Evolutionary conservation across 1,284 basidiomycete species (phyloP), one percentile per base, ranked within the genome.

Genomic region (Thecaphora thlaspeos): DNA sequence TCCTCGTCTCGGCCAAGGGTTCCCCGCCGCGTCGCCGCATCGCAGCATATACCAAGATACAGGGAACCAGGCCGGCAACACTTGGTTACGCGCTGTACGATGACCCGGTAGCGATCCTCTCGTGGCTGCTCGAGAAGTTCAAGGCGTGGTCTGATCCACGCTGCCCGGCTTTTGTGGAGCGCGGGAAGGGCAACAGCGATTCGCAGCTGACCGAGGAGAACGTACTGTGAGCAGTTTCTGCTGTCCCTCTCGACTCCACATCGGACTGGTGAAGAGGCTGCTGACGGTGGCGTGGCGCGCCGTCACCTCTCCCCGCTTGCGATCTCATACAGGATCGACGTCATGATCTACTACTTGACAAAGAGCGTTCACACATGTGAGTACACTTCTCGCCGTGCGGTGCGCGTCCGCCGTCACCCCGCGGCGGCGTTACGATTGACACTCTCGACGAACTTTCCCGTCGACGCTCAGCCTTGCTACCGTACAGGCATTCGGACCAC

Each of bases 81-180:
- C 42, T 61, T 8, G 55, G 54, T 3, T 58, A 61, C 40, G 23
- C 43, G 10, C 46, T 61, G 1, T 61, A 55, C 40, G 55, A 61
- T 44, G 52, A 60, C 18, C 61, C 61, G 5, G 43, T 60, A 22
- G 55, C 50, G 7, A 55, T 55, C 40, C 52, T 61, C 23, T 49
- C 41, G 0, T 57, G 57, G 58, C 55, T 61, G 21, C n/a, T 70
- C 23, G 63, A 71, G 46, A 66, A 66, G 48, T 71, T 58, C 43
- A 49, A 70, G 11, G 55, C 49, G 0, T 71, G 70, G 70, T 61
- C 54, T n/a, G 70, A 71, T 32, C 67, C 67, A 5, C 48, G 64
- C 8, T 54, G 52, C n/a, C 61, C 70, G 15, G 66, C 70, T 0
- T 70, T 71, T 56, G 48, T 51, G 43, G 32, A 47, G 10, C n/a